phyloP scores from a whole-genome alignment of 345 rosid species.

The Excoecaria agallocha region DNA sequence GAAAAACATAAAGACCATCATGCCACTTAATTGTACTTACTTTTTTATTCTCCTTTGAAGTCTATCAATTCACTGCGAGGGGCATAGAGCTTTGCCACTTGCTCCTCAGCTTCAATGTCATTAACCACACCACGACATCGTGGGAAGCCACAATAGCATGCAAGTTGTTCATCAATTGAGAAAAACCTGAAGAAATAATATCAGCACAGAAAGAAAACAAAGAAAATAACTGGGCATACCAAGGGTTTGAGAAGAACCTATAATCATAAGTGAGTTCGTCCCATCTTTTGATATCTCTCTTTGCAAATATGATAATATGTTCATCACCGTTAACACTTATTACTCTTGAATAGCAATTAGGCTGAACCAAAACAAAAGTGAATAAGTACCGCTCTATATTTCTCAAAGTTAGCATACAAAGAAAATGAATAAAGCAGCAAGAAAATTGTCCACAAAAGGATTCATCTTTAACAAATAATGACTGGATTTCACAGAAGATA shows the following conservation, averaged over 20 bases:
- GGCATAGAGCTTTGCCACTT: slow-evolving; percentile 50
- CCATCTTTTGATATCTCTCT: slow-evolving; percentile 84
- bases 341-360: slow-evolving; percentile 94
- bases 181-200: slow-evolving; percentile 54
- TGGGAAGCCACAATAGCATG: slow-evolving; percentile 84
- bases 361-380: slow-evolving; percentile 50
- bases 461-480: not conserved
- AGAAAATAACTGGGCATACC: not conserved
- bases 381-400: slow-evolving; percentile 7
- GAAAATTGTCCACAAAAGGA: not conserved
- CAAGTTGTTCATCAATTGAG: slow-evolving; percentile 75
- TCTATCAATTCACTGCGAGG: slow-evolving; percentile 62
- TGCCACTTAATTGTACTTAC: slow-evolving; percentile 16
- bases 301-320: slow-evolving; percentile 86
- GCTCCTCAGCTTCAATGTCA: slow-evolving; percentile 86
- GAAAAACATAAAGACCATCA: not conserved
- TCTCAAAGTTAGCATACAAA: not conserved
- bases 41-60: slow-evolving; percentile 45
- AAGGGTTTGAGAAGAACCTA: slow-evolving; percentile 45
- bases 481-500: not conserved
- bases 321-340: slow-evolving; percentile 74
- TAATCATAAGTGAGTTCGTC: slow-evolving; percentile 96
- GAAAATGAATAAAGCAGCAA: not conserved
- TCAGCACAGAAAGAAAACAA: slow-evolving; percentile 17
- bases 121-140: slow-evolving; percentile 92